phyloP scores from a whole-genome alignment of 2,329 filamentous ascomycete genomes.

The Hypoxylon sp. region DNA sequence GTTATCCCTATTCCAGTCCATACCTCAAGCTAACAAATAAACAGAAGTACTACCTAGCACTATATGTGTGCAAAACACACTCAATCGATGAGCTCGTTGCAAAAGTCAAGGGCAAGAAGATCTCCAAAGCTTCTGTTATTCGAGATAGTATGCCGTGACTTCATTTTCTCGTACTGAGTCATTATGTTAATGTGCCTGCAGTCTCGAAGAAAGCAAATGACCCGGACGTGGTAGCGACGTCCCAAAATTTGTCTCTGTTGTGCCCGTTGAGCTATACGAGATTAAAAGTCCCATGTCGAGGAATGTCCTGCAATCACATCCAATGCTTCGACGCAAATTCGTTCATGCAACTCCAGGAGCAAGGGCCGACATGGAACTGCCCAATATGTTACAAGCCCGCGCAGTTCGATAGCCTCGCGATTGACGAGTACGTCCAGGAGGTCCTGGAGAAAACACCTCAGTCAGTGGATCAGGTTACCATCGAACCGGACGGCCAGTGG shows the following conservation, averaged over 20 bases:
- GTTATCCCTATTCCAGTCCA: conserved; percentile 29
- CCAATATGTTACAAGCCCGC: conserved; percentile 90
- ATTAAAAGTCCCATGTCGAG: conserved; percentile 83
- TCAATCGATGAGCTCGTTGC: conserved; percentile 78
- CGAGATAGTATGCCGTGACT: conserved; percentile 75
- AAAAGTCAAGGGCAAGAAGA: conserved; percentile 75
- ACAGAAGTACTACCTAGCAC: conserved; percentile 78
- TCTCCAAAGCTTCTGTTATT: conserved; percentile 85
- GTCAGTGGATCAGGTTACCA: conserved; percentile 84
- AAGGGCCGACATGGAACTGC: conserved; percentile 96
- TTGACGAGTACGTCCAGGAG: conserved; percentile 90
- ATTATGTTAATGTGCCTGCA: conserved; percentile 55
- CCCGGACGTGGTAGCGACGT: conserved; percentile 88
- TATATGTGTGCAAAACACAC: conserved; percentile 81
- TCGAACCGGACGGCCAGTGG: conserved; percentile 91
- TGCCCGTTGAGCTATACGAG: conserved; percentile 91
- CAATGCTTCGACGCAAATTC: conserved; percentile 95
- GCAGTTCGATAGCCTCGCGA: conserved; percentile 82
- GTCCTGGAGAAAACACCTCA: conserved; percentile 81
- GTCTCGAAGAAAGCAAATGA: conserved; percentile 86
- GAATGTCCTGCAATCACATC: conserved; percentile 84
- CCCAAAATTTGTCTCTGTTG: conserved; percentile 89
- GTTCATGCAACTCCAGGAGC: conserved; percentile 93
- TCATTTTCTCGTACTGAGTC: not conserved
- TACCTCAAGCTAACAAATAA: conserved; percentile 37